Evolutionary conservation across 2,329 filamentous ascomycete genomes (phyloP).

Genomic region (Fusarium bactridioides): DNA sequence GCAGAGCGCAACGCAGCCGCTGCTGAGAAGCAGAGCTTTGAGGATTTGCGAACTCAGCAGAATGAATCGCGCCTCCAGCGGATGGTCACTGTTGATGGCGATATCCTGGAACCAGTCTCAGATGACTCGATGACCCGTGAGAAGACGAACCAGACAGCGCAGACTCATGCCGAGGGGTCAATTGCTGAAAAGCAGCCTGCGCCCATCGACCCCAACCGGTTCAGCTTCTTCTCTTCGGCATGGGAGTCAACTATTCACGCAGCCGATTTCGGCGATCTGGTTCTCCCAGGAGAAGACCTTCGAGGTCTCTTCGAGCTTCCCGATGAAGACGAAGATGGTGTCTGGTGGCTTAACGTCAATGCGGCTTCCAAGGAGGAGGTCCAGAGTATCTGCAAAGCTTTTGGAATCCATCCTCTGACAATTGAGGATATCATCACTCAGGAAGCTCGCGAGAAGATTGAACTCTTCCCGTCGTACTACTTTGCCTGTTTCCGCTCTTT

Average conservation of each 20-base stretch:
- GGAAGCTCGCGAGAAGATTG: constrained; percentile 97
- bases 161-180: constrained; percentile 28
- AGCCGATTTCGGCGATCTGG: constrained; percentile 83
- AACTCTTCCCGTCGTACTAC: constrained; percentile 97
- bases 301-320: constrained; percentile 81
- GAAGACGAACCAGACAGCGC: constrained; percentile 51
- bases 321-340: constrained; percentile 72
- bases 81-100: constrained; percentile 62
- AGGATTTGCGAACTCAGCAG: constrained; percentile 45
- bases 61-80: constrained; percentile 44
- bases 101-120: constrained; percentile 63
- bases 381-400: constrained; percentile 87
- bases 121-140: constrained; percentile 55
- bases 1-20: constrained; percentile 60
- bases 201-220: constrained; percentile 74
- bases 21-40: constrained; percentile 39
- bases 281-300: constrained; percentile 89
- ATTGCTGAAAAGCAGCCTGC: constrained; percentile 49
- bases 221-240: constrained; percentile 96
- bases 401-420: constrained; percentile 93
- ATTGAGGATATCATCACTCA: constrained; percentile 96
- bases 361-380: constrained; percentile 90
- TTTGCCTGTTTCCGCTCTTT: constrained; percentile 98
- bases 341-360: constrained; percentile 99
- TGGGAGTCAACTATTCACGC: constrained; percentile 94